A percentile compares a stretch with the other conserved stretches of the same genome.
These are phyloP conservation scores for Gnomoniopsis sp. DNA, from an alignment of 2,329 filamentous ascomycete genomes.

Conservation along the genomic window DNA sequence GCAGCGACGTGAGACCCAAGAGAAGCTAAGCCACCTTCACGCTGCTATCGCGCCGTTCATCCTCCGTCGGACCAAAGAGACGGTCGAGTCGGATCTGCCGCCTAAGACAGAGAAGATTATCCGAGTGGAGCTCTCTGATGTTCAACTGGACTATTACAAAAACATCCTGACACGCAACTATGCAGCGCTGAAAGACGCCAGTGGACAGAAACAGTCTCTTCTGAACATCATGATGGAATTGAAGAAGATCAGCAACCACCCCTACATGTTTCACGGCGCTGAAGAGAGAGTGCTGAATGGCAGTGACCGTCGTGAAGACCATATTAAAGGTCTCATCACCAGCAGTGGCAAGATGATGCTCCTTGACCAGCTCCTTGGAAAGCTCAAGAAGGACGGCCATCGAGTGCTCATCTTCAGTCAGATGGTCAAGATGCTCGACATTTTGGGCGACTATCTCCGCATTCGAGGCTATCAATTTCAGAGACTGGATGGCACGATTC, in stretches of 20 bases:
- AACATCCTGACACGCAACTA: slow-evolving; percentile 98
- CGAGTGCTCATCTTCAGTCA: slow-evolving; percentile 98
- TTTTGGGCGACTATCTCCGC: slow-evolving; percentile 89
- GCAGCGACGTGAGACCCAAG: slow-evolving; percentile 71
- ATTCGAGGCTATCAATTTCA: slow-evolving; percentile 94
- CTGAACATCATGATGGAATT: slow-evolving; percentile 99
- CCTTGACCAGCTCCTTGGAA: slow-evolving; percentile 88
- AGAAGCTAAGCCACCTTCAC: slow-evolving; percentile 83
- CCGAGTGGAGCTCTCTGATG: slow-evolving; percentile 91
- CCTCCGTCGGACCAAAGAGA: slow-evolving; percentile 92
- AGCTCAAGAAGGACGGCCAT: slow-evolving; percentile 89
- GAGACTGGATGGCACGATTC: slow-evolving; percentile 90
- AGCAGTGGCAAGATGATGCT: slow-evolving; percentile 99
- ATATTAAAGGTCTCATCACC: slow-evolving; percentile 87
- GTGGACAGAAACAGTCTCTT: slow-evolving; percentile 89
- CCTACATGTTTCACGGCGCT: slow-evolving; percentile 94
- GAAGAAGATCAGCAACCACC: slow-evolving; percentile 98
- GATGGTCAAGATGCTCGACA: slow-evolving; percentile 99
- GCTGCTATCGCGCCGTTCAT: slow-evolving; percentile 89
- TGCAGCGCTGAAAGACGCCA: slow-evolving; percentile 84
- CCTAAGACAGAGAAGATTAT: slow-evolving; percentile 99
- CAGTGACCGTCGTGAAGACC: slow-evolving; percentile 79
- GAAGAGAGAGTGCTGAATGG: slow-evolving; percentile 85
- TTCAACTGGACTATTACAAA: slow-evolving; percentile 98
- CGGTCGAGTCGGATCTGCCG: slow-evolving; percentile 92